A percentile compares a stretch with the other conserved stretches of the same genome.
These are phyloP conservation scores for Phyllosticta ampelicida DNA, from an alignment of 2,329 filamentous ascomycete genomes.

Conservation along the genomic window DNA sequence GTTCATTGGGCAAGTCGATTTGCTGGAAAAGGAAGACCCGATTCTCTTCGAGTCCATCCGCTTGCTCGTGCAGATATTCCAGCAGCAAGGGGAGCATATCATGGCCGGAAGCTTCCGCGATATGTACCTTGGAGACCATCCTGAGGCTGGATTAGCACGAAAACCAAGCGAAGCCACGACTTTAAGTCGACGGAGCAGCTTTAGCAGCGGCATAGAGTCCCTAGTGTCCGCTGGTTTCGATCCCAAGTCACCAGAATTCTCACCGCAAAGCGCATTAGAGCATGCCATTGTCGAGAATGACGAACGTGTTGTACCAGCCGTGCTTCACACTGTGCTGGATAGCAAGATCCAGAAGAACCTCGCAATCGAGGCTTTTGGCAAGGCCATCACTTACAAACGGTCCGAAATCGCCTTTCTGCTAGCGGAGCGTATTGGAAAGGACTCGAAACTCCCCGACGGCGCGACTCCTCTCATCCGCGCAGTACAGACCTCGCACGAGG, in stretches of 20 bases:
- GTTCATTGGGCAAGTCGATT: constrained; percentile 1
- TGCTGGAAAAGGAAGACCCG: background rate
- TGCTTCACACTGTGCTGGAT: background rate
- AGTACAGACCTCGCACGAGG: constrained; percentile 3
- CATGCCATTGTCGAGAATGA: background rate
- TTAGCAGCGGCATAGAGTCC: background rate
- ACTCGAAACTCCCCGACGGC: constrained; percentile 1
- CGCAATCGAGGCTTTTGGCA: constrained; percentile 1
- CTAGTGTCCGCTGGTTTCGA: constrained; percentile 3
- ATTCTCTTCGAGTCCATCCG: constrained; percentile 2
- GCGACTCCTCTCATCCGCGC: constrained; percentile 4
- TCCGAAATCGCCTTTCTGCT: background rate
- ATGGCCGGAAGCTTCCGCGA: constrained; percentile 3
- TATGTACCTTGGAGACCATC: constrained; percentile 4
- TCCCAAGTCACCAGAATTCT: constrained; percentile 1
- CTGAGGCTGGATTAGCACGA: background rate
- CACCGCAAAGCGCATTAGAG: background rate
- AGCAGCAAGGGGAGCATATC: constrained; percentile 4
- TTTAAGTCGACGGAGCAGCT: background rate
- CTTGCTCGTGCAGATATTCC: constrained; percentile 4
- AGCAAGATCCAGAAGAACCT: background rate
- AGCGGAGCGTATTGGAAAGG: constrained; percentile 1
- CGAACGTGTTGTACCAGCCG: constrained; percentile 1
- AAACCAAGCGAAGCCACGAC: background rate
- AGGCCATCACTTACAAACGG: background rate